Conservation (phyloP, 2,329 filamentous ascomycete genomes). For the Colletotrichum melonis region DNA sequence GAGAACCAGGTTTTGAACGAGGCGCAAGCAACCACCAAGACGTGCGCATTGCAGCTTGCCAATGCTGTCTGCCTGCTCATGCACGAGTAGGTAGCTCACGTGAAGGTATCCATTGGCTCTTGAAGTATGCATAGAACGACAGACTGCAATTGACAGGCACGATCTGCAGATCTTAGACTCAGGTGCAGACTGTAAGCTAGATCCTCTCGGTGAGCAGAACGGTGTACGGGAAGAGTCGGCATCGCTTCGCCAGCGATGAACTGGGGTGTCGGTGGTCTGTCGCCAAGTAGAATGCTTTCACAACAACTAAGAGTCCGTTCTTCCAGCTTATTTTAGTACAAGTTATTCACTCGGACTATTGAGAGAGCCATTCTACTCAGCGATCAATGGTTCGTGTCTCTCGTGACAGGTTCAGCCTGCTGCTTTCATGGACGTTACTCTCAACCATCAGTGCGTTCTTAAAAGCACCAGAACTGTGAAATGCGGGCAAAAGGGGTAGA, state of each 20-base stretch:
- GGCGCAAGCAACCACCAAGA: neutral
- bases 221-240: neutral
- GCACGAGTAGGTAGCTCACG: neutral
- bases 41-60: constrained; percentile 2
- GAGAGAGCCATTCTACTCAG: neutral
- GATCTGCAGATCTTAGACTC: neutral
- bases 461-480: neutral
- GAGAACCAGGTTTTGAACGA: neutral
- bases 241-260: neutral
- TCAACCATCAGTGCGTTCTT: neutral
- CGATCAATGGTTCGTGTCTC: neutral
- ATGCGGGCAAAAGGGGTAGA: neutral
- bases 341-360: neutral
- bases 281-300: neutral
- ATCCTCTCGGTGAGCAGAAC: constrained; percentile 19
- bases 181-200: constrained; percentile 1
- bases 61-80: constrained; percentile 6
- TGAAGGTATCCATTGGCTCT: constrained; percentile 26
- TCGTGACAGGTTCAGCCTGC: neutral
- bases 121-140: constrained; percentile 16
- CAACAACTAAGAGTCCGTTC: neutral
- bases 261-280: neutral
- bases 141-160: constrained; percentile 3
- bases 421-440: neutral
- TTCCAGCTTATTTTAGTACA: neutral